Base-by-base conservation (phyloP, 148 eudicot species). In the Persicaria tinctoria region DNA sequence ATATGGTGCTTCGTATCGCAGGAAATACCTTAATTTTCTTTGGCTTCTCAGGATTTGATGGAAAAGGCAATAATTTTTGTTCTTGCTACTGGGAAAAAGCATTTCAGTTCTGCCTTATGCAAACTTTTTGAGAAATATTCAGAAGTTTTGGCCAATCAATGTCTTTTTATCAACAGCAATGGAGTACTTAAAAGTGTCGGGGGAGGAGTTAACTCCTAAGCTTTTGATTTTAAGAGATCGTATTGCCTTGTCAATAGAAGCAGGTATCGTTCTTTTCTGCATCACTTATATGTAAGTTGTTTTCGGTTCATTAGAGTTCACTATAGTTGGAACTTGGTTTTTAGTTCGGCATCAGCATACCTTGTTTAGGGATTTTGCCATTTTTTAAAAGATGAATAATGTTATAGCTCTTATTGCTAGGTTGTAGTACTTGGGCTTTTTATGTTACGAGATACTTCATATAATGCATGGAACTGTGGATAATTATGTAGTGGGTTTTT, bases 101-200 rank as follows among this genome's bases (percentile, higher is more conserved):
- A 20, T 20, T 20, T 20, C 23, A 20, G 23, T 20, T 20, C 23
- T 20, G 23, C 23, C 23, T 20, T 20, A 20, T 20, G 23, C 23
- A 20, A 20, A 20, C 23, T 20, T 20, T 20, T 20, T 20, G 23
- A 20, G 23, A 95, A 92, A 76, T 95, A 95, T 79, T 93, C 89
- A 75, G 99, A 95, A 80, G 92, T 95, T 78, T 86, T 95, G 83
- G 97, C 99, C 75, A 95, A 97, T 83, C 99, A 95, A 81, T 97
- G 99, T 74, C 96, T 20, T 87, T 79, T 84, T 95, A 83, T 79
- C 90, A 51, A 87, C 96, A 18, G 99, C 97, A 50, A 86, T 95
- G 94, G 97, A 89, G 64, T 95, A 89, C 79, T 78, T 95, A 77
- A 90, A 92, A 70, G 85, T 95, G 44, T 76, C 92, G 85, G 99